Conservation (phyloP, 2,329 filamentous ascomycete species). For the Ophiognomonia clavigignenti-juglandacearum region DNA sequence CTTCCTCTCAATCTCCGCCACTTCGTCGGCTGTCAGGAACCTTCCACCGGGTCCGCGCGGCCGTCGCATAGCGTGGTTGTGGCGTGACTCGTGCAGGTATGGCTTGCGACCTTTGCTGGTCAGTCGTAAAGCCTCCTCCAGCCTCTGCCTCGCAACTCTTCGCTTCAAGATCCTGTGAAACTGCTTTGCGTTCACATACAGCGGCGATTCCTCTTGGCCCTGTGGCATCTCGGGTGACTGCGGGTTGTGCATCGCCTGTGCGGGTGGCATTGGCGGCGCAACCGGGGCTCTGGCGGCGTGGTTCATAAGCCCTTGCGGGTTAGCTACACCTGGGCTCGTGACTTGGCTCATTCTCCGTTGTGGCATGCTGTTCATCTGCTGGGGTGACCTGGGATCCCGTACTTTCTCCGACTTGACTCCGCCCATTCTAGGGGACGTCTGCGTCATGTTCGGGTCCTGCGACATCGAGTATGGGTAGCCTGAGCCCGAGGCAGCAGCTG, state of each 20-base stretch:
- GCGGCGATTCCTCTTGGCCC: constrained; percentile 78
- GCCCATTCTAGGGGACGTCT: constrained; percentile 74
- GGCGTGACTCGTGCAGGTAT: constrained; percentile 93
- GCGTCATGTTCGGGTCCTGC: constrained; percentile 63
- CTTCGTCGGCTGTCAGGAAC: constrained; percentile 94
- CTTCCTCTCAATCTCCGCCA: constrained; percentile 77
- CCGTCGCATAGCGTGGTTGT: constrained; percentile 96
- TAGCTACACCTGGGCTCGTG: constrained; percentile 68
- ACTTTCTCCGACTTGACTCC: constrained; percentile 62
- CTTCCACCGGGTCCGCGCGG: constrained; percentile 90
- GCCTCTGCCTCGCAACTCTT: constrained; percentile 83
- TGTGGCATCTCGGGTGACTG: constrained; percentile 77
- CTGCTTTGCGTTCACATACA: constrained; percentile 98
- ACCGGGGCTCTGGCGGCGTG: constrained; percentile 53
- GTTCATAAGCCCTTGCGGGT: constrained; percentile 70
- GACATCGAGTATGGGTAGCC: constrained; percentile 64
- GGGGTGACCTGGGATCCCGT: constrained; percentile 71
- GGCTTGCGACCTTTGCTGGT: constrained; percentile 96
- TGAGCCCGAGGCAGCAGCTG: constrained; percentile 83
- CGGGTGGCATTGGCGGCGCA: constrained; percentile 54
- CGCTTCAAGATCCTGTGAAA: constrained; percentile 97
- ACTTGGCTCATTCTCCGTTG: constrained; percentile 71
- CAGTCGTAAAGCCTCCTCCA: constrained; percentile 86
- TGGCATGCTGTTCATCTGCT: constrained; percentile 60
- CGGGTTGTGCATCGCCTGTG: constrained; percentile 62